phyloP scores from a whole-genome alignment of 805 yeast genomes.

The Barnettozyma sucrosica region DNA sequence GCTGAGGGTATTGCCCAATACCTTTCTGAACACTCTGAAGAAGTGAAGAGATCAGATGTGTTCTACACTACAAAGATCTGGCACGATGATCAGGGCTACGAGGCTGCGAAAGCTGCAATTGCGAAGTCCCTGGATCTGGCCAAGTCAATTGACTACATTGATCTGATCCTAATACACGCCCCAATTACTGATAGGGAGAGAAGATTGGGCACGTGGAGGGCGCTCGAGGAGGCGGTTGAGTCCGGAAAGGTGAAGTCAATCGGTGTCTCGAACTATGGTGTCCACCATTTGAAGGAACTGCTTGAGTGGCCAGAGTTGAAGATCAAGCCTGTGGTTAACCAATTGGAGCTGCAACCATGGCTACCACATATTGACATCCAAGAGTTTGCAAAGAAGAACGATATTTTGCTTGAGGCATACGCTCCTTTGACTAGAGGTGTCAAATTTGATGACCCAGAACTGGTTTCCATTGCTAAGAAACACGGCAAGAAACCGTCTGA shows the following conservation, averaged over 20 bases:
- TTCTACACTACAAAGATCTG: constrained; percentile 71
- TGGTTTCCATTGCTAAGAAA: constrained; percentile 43
- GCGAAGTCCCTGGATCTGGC: constrained; percentile 47
- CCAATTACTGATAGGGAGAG: constrained; percentile 44
- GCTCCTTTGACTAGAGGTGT: constrained; percentile 71
- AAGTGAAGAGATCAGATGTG: constrained; percentile 53
- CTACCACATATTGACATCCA: constrained; percentile 60
- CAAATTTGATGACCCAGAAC: constrained; percentile 48
- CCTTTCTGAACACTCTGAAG: constrained; percentile 38
- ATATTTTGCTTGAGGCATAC: constrained; percentile 64
- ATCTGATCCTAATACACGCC: constrained; percentile 61
- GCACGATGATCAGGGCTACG: constrained; percentile 46
- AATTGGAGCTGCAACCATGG: constrained; percentile 84
- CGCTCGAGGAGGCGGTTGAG: constrained; percentile 67
- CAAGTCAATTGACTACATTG: constrained; percentile 57
- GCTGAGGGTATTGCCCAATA: constrained; percentile 53
- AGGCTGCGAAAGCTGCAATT: constrained; percentile 50
- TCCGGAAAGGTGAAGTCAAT: constrained; percentile 55
- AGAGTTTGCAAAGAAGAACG: constrained; percentile 49
- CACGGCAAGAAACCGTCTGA: constrained; percentile 19
- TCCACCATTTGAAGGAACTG: constrained; percentile 52
- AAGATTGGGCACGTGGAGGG: constrained; percentile 61
- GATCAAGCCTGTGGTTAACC: constrained; percentile 64
- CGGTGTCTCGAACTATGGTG: constrained; percentile 76
- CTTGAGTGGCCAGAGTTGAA: constrained; percentile 48